Percentiles rank a stretch among this genome's conserved stretches.
Evolutionary conservation across 345 rosid species (phyloP).

Genomic region (Salix caprea): DNA sequence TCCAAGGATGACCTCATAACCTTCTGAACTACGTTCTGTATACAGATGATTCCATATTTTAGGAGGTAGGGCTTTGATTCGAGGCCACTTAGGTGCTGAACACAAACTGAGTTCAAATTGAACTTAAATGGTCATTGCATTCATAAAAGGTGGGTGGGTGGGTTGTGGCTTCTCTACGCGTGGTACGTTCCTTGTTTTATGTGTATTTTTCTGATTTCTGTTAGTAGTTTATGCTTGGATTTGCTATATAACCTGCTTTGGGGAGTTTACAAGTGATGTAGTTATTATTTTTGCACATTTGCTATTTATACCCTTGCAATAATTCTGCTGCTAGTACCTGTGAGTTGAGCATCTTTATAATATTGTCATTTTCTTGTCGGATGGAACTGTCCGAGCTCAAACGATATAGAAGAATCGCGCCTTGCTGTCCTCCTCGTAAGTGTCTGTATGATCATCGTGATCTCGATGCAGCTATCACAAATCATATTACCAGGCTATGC

Average conservation of each 20-base stretch:
- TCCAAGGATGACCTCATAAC: slow-evolving; percentile 75
- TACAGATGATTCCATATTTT: neutral
- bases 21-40: slow-evolving; percentile 37
- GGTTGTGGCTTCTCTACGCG: neutral
- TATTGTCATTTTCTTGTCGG: neutral
- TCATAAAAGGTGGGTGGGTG: neutral
- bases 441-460: too few relatives aligned
- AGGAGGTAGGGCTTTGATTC: neutral
- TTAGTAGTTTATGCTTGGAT: neutral
- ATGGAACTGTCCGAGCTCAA: too few relatives aligned
- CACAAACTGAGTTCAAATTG: neutral
- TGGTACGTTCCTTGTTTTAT: neutral
- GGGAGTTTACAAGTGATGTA: neutral
- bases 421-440: too few relatives aligned
- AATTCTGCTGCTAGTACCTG: neutral
- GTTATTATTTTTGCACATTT: neutral
- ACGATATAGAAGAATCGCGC: too few relatives aligned
- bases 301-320: neutral
- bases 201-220: neutral
- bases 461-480: too few relatives aligned
- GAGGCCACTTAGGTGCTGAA: neutral
- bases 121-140: neutral
- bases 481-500: neutral
- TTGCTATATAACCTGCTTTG: neutral
- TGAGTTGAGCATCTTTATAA: too few relatives aligned